A percentile compares a stretch with the other conserved stretches of the same genome.
phyloP scores from a whole-genome alignment of 2,329 filamentous ascomycete species.

The Camptophora hylomeconis region DNA sequence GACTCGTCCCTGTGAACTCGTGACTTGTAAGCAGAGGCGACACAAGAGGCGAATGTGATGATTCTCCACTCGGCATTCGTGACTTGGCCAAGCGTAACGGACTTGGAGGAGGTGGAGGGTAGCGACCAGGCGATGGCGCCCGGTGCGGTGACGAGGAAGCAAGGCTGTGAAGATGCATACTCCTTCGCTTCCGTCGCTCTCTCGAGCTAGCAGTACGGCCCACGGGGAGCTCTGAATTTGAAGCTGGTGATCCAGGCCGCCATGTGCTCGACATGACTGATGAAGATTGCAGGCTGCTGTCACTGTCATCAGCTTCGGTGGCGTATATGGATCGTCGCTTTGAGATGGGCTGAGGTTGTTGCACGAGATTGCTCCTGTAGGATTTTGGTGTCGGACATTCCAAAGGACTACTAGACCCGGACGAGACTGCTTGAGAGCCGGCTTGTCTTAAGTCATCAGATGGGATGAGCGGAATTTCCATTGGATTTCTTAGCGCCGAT shows the following conservation, averaged over 20 bases:
- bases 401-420: constrained; percentile 75
- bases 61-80: constrained; percentile 45
- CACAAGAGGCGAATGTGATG: constrained; percentile 58
- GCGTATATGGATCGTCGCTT: constrained; percentile 67
- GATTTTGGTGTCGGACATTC: constrained; percentile 87
- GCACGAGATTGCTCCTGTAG: constrained; percentile 49
- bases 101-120: constrained; percentile 64
- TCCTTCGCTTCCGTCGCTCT: constrained; percentile 76
- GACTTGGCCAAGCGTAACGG: constrained; percentile 78
- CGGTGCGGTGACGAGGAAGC: constrained; percentile 57
- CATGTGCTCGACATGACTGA: constrained; percentile 59
- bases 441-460: constrained; percentile 34
- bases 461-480: constrained; percentile 33
- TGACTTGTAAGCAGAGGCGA: constrained; percentile 76
- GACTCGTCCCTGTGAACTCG: constrained; percentile 50
- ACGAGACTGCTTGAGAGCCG: constrained; percentile 59
- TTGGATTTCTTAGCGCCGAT: constrained; percentile 41
- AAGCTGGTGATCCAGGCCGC: constrained; percentile 79
- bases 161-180: constrained; percentile 67
- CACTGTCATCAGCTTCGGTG: constrained; percentile 78
- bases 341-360: constrained; percentile 45
- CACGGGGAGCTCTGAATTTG: constrained; percentile 56
- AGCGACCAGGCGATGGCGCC: constrained; percentile 76
- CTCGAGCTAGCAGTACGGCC: constrained; percentile 64
- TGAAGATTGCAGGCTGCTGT: constrained; percentile 72